Evolutionary conservation across 164 flowering plant species (phyloP).

Genomic region (Stephania japonica): DNA sequence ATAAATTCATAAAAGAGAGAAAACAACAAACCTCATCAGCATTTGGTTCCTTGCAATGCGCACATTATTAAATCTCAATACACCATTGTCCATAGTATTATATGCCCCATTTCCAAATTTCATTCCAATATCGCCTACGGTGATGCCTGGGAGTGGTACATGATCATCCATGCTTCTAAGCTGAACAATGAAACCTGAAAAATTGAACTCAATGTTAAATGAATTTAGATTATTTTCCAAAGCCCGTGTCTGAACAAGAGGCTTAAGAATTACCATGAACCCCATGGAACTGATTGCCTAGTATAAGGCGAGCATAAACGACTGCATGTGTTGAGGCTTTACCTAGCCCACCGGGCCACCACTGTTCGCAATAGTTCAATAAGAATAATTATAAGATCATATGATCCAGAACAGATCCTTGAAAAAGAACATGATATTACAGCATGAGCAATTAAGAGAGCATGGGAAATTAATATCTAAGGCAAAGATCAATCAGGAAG

Average conservation of each 20-base stretch:
- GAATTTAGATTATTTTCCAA: background rate
- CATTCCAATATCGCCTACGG: conserved; percentile 93
- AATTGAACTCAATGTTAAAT: background rate
- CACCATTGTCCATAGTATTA: conserved; percentile 95
- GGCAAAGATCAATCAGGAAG: background rate
- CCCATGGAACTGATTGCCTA: conserved; percentile 70
- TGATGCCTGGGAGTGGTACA: conserved; percentile 81
- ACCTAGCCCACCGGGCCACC: conserved; percentile 99
- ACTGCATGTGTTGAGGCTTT: conserved; percentile 93
- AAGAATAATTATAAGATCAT: background rate
- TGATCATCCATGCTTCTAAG: conserved; percentile 90
- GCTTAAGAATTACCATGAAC: conserved; percentile 57
- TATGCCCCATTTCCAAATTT: conserved; percentile 98
- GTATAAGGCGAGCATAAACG: conserved; percentile 80
- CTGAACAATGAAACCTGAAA: conserved; percentile 87
- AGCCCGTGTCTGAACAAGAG: background rate
- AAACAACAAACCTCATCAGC: conserved; percentile 74
- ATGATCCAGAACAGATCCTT: background rate
- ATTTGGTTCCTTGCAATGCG: conserved; percentile 93
- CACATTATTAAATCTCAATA: conserved; percentile 77
- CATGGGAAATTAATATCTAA: background rate
- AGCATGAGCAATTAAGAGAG: background rate
- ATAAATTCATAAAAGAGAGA: background rate
- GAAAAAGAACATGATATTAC: background rate
- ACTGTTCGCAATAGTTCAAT: conserved; percentile 34